These are phyloP conservation scores for Vigna hirtella DNA, from an alignment of 306 rosid species.

Conservation along the genomic window DNA sequence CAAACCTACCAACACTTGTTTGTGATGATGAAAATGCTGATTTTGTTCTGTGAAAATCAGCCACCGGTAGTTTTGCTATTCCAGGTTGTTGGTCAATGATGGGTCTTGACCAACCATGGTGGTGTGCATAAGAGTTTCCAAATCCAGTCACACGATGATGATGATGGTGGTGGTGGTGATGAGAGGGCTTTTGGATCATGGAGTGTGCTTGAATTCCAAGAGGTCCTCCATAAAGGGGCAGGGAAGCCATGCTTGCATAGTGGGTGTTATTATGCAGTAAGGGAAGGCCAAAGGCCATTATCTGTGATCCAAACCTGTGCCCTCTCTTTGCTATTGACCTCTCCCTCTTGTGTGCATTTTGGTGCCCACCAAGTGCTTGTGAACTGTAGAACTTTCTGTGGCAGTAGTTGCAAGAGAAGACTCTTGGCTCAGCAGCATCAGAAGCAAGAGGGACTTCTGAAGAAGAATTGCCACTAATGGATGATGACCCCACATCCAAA, in stretches of 20 bases:
- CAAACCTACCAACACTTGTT: slow-evolving; percentile 63
- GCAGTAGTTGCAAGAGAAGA: slow-evolving; percentile 89
- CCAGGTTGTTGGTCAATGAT: slow-evolving; percentile 59
- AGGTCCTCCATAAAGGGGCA: slow-evolving; percentile 60
- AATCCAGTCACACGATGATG: slow-evolving; percentile 43
- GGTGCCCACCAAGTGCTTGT: slow-evolving; percentile 96
- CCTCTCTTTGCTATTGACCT: slow-evolving; percentile 81
- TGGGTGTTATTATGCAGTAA: slow-evolving; percentile 42
- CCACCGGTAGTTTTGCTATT: slow-evolving; percentile 50
- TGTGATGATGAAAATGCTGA: slow-evolving; percentile 43
- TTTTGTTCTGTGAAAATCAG: slow-evolving; percentile 49
- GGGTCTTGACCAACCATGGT: slow-evolving; percentile 56
- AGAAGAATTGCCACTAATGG: slow-evolving; percentile 45
- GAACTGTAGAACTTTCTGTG: slow-evolving; percentile 88
- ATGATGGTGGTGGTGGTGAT: slow-evolving; percentile 24
- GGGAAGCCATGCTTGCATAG: slow-evolving; percentile 65
- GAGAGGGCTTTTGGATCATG: slow-evolving; percentile 67
- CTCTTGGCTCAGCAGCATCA: slow-evolving; percentile 60
- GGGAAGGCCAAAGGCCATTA: slow-evolving; percentile 65
- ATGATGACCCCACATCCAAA: slow-evolving; percentile 49
- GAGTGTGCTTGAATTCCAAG: slow-evolving; percentile 78
- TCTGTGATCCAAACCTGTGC: slow-evolving; percentile 58
- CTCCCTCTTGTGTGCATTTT: slow-evolving; percentile 93
- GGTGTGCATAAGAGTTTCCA: slow-evolving; percentile 50
- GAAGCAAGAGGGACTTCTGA: slow-evolving; percentile 21